These are phyloP conservation scores for Spongospora subterranea DNA, from an alignment of 208 protist species.

Conservation along the genomic window DNA sequence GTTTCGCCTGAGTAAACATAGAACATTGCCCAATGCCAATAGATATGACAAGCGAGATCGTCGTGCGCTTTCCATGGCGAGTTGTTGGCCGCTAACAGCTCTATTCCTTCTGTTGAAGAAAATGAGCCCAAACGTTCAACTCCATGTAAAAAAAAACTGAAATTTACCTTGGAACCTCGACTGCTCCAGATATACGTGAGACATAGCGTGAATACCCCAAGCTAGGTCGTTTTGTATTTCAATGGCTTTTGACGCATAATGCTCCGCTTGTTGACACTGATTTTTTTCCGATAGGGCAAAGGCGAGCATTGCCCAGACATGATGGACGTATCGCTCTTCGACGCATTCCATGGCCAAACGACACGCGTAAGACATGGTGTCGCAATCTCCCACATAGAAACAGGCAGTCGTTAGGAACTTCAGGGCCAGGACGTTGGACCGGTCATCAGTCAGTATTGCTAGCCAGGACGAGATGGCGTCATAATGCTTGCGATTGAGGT, in stretches of 20 bases:
- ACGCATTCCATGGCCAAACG: background rate
- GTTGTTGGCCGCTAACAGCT: background rate
- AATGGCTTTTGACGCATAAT: background rate
- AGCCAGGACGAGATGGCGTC: conserved; percentile 23
- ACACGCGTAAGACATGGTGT: background rate
- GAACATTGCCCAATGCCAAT: conserved; percentile 51
- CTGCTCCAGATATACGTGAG: conserved; percentile 26
- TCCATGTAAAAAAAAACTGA: no score
- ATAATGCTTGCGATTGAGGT: background rate
- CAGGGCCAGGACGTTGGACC: conserved; percentile 10
- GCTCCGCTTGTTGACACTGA: background rate
- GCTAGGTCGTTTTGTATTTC: background rate
- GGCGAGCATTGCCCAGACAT: conserved; percentile 30
- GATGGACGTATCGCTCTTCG: background rate
- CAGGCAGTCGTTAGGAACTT: conserved; percentile 48
- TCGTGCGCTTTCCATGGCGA: background rate
- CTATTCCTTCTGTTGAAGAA: conserved; percentile 2
- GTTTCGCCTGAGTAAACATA: background rate
- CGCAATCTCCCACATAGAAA: background rate
- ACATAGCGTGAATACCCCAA: conserved; percentile 28
- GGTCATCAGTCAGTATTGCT: background rate
- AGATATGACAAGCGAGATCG: conserved; percentile 38
- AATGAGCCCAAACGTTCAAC: no score
- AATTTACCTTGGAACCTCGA: background rate
- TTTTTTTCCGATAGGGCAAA: conserved; percentile 1